A percentile compares a stretch with the other conserved stretches of the same genome.
Evolutionary conservation across 495 filamentous ascomycete species (phyloP).

Genomic region (Lophiostoma macrostomum): DNA sequence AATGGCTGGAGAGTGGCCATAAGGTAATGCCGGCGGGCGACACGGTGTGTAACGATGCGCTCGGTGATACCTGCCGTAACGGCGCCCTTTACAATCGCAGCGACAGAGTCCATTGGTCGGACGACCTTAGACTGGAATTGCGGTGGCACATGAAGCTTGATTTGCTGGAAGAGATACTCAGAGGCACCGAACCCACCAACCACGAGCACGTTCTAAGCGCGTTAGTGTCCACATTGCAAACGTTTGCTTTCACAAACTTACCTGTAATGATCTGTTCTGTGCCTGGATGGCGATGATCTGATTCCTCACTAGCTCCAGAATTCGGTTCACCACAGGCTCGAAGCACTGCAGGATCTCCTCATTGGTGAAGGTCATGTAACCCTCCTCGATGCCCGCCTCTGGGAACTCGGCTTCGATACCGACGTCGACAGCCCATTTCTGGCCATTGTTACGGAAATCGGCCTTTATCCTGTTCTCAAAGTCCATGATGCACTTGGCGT

Average conservation of each 20-base stretch:
- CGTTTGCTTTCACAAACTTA: slow-evolving; percentile 38
- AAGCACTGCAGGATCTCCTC: slow-evolving; percentile 78
- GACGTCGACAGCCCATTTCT: slow-evolving; percentile 75
- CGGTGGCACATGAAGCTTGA: slow-evolving; percentile 76
- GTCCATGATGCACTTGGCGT: slow-evolving; percentile 78
- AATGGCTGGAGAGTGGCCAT: slow-evolving; percentile 99
- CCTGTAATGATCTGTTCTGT: slow-evolving; percentile 68
- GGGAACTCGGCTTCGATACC: slow-evolving; percentile 75
- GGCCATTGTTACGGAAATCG: slow-evolving; percentile 76
- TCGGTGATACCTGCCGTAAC: slow-evolving; percentile 92
- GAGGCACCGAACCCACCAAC: slow-evolving; percentile 74
- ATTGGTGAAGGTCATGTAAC: slow-evolving; percentile 80
- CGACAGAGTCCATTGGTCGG: slow-evolving; percentile 73
- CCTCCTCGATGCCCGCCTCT: slow-evolving; percentile 72
- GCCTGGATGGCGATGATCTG: slow-evolving; percentile 78
- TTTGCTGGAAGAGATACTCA: slow-evolving; percentile 77
- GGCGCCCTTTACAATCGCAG: slow-evolving; percentile 73
- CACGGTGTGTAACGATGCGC: slow-evolving; percentile 91
- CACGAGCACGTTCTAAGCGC: slow-evolving; percentile 63
- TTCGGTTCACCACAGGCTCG: slow-evolving; percentile 73
- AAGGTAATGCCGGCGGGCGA: slow-evolving; percentile 96
- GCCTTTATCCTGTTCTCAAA: slow-evolving; percentile 78
- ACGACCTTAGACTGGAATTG: slow-evolving; percentile 78
- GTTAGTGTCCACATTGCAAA: not conserved
- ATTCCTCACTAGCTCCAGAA: slow-evolving; percentile 69